These are phyloP conservation scores for Takashimella tepidaria DNA, from an alignment of 1,284 basidiomycete genomes.

Conservation along the genomic window DNA sequence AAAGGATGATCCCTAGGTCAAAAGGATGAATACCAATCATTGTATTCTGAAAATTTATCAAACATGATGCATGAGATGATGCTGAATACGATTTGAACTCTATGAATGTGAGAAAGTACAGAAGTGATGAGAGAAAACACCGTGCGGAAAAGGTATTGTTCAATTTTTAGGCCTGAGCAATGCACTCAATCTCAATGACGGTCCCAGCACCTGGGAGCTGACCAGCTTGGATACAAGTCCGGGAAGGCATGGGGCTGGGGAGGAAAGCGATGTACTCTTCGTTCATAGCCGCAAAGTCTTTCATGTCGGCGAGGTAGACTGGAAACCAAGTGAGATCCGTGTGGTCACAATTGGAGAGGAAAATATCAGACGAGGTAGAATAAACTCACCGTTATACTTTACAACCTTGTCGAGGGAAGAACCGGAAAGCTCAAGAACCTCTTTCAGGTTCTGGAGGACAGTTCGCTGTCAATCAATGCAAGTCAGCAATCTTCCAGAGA, in stretches of 20 bases:
- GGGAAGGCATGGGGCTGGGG: constrained; percentile 15
- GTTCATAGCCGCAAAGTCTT: constrained; percentile 31
- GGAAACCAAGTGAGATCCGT: too few species aligned
- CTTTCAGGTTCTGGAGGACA: constrained; percentile 22
- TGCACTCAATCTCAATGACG: constrained; percentile 30
- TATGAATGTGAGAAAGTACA: too few species aligned
- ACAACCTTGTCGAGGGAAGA: constrained; percentile 73
- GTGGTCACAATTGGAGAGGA: too few species aligned
- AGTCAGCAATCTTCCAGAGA: too few species aligned
- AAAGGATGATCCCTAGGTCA: too few species aligned
- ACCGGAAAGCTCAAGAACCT: constrained; percentile 31
- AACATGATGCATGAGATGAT: too few species aligned
- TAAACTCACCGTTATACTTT: constrained; percentile 58
- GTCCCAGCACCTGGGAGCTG: constrained; percentile 15
- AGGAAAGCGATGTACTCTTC: constrained; percentile 27
- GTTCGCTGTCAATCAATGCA: too few species aligned
- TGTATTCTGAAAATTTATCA: too few species aligned
- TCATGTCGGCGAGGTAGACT: constrained; percentile 30
- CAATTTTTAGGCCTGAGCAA: constrained; percentile 24
- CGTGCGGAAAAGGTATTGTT: too few species aligned
- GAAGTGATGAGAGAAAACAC: too few species aligned
- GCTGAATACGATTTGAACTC: too few species aligned
- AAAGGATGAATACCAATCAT: too few species aligned
- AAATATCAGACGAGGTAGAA: neutral
- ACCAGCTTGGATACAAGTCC: constrained; percentile 30